Base-by-base conservation (phyloP, 805 yeast species). In the Candida suzukii region DNA sequence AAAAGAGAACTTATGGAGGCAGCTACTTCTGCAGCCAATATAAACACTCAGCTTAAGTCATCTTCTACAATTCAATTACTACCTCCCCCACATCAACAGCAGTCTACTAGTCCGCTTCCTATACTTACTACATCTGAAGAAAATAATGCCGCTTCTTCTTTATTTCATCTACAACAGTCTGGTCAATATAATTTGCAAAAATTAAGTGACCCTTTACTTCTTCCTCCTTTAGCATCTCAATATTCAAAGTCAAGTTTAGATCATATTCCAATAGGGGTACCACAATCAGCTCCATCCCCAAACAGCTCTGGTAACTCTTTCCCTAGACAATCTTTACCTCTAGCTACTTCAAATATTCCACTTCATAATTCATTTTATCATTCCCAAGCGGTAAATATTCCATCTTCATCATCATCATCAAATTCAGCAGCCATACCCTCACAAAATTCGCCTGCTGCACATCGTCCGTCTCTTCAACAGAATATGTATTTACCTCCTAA, bases 91-190 rank as follows among this genome's bases (percentile, higher is more conserved):
- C 25, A 28, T 14, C 8, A 28, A 8, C 7, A 16, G 6, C 17
- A 13, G 22, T 11, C 17, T 6, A 19, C 25, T 4, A 13, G 16
- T 7, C 28, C 37, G 14, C 26, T 24, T 3, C 17, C 27, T 4
- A 14, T 11, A 4, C 3, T 3, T 13, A 32, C 49, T 10, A 41
- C 49, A 1, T 31, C 43, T 20, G 47, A 43, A 10, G 54, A 47
- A 27, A 38, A 37, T 31, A 37, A 47, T 13, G 51, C 46, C 10
- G 46, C 42, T 4, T 42, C 39, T 14, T 46, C 51, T 4, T 33
- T 46, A 12, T 49, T 41, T 27, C 33, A 44, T 33, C 22, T 48
- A n/a, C 53, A 48, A 16, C 46, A 45, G 24, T 17, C 41, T 16
- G 31, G 26, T 19, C 35, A 17, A 19, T 31, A 31, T 19, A 31